Conservation (phyloP, 441 rosid genomes). For the Gossypium trilobum region DNA sequence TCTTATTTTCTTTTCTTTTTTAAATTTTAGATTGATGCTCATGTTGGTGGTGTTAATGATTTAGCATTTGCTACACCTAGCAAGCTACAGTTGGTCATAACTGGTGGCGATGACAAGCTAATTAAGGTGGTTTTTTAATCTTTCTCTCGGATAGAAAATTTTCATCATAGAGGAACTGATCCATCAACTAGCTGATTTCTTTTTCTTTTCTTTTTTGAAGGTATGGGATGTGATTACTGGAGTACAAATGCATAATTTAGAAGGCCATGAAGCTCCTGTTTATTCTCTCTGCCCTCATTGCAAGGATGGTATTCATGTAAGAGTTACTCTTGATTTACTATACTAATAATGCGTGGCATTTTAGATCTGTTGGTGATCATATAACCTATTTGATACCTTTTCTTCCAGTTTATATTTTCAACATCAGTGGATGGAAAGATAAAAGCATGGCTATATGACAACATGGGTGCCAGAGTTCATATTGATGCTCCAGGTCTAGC, state of each 20-base stretch:
- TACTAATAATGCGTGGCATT: background rate
- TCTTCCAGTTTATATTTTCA: constrained; percentile 41
- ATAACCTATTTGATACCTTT: background rate
- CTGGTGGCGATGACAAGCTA: constrained; percentile 53
- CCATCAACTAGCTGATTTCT: background rate
- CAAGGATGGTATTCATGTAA: constrained; percentile 37
- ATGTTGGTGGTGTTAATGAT: constrained; percentile 49
- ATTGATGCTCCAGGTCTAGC: constrained; percentile 47
- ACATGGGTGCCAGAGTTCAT: constrained; percentile 36
- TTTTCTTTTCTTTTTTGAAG: constrained; percentile 16
- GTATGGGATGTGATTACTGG: constrained; percentile 45
- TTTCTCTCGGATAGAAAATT: background rate
- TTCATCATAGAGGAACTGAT: background rate
- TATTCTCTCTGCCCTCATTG: constrained; percentile 42
- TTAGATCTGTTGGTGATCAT: background rate
- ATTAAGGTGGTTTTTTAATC: constrained; percentile 34
- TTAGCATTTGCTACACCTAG: constrained; percentile 36
- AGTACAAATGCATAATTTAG: constrained; percentile 29
- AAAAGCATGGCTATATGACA: constrained; percentile 51
- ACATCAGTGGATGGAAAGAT: constrained; percentile 48
- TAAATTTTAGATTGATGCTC: constrained; percentile 46
- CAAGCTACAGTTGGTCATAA: constrained; percentile 32
- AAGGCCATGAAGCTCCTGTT: constrained; percentile 52
- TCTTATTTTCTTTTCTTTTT: background rate
- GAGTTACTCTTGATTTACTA: constrained; percentile 8